These are phyloP conservation scores for Pichia cabralensis DNA, from an alignment of 805 yeast species.

Conservation along the genomic window DNA sequence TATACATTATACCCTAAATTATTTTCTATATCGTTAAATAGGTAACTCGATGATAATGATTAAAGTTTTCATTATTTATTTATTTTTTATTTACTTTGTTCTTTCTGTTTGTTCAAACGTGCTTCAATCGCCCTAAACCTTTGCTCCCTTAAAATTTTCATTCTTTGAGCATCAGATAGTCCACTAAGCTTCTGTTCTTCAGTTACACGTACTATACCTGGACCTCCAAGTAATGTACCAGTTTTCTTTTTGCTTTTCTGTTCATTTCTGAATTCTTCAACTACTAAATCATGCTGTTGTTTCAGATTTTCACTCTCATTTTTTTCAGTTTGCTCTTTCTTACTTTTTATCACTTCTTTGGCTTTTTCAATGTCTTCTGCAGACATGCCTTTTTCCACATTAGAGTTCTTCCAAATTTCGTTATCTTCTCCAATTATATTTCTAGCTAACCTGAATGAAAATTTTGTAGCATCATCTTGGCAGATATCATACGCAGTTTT, in stretches of 20 bases:
- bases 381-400: slow-evolving; percentile 50
- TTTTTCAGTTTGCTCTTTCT: slow-evolving; percentile 1
- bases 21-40: no score
- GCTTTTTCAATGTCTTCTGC: slow-evolving; percentile 43
- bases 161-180: slow-evolving; percentile 62
- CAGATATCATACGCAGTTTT: slow-evolving; percentile 65
- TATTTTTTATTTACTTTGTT: neutral
- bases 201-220: slow-evolving; percentile 7
- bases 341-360: neutral
- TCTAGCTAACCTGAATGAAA: slow-evolving; percentile 62
- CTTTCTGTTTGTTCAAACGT: slow-evolving; percentile 35
- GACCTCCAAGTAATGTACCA: neutral
- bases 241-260: neutral
- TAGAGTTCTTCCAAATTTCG: slow-evolving; percentile 55
- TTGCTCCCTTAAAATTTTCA: slow-evolving; percentile 82
- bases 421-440: slow-evolving; percentile 51
- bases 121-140: slow-evolving; percentile 97
- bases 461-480: slow-evolving; percentile 33
- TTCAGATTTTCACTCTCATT: slow-evolving; percentile 3
- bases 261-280: slow-evolving; percentile 1
- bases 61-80: no score
- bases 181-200: slow-evolving; percentile 43
- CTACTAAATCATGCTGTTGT: slow-evolving; percentile 6
- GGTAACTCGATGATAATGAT: no score
- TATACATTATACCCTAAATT: neutral